These are phyloP conservation scores for Chionographis japonica DNA, from an alignment of 106 monocot genomes.

Conservation along the genomic window DNA sequence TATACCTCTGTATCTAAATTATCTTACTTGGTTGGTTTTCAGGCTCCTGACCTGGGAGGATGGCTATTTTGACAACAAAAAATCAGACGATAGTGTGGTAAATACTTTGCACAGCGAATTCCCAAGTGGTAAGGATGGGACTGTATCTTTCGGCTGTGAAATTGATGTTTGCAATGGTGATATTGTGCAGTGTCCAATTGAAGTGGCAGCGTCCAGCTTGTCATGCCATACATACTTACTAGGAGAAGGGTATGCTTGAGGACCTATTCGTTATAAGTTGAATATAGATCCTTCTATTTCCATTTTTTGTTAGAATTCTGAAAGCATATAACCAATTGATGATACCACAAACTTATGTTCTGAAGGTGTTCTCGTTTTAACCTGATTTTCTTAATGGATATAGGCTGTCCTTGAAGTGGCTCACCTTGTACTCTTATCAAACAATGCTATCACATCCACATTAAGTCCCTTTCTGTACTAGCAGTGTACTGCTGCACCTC, in stretches of 20 bases:
- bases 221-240: slow-evolving; percentile 20
- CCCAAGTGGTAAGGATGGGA: slow-evolving; percentile 1
- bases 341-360: too few species aligned
- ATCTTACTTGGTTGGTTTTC: background rate
- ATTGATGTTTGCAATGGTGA: slow-evolving; percentile 5
- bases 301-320: background rate
- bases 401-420: too few species aligned
- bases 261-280: background rate
- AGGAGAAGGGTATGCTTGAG: slow-evolving; percentile 36
- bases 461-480: too few species aligned
- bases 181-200: slow-evolving; percentile 11
- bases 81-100: background rate
- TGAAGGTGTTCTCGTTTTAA: too few species aligned
- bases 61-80: slow-evolving; percentile 18
- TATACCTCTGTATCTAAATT: background rate
- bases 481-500: too few species aligned
- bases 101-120: background rate
- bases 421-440: too few species aligned
- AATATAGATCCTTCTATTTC: background rate
- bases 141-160: slow-evolving; percentile 11
- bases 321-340: background rate
- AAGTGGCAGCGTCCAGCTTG: slow-evolving; percentile 20
- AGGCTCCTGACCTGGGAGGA: slow-evolving; percentile 63
- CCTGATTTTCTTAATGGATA: too few species aligned
- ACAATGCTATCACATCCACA: too few species aligned